Evolutionary conservation across 345 rosid species (phyloP).

Genomic region (Aquilaria malaccensis): DNA sequence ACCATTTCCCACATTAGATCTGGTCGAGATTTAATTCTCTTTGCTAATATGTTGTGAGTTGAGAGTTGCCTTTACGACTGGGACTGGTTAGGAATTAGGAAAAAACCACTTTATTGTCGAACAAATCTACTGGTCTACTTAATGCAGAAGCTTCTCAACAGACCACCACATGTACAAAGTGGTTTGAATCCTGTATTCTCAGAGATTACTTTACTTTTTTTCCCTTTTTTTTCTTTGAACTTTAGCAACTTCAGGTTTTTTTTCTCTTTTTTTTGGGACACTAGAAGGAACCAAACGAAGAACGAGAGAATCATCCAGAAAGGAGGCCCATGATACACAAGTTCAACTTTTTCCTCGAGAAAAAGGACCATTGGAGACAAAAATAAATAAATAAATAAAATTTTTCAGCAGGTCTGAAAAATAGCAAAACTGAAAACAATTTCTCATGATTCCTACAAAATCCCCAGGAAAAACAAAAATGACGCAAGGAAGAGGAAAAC

Average conservation of each 20-base stretch:
- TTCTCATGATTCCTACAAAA: too few relatives aligned
- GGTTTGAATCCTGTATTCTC: constrained; percentile 5
- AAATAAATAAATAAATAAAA: neutral
- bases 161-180: constrained; percentile 3
- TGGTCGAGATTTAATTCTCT: too few relatives aligned
- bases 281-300: neutral
- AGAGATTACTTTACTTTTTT: neutral
- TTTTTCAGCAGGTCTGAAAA: too few relatives aligned
- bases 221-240: neutral
- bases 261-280: neutral
- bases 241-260: constrained; percentile 2
- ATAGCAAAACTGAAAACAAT: too few relatives aligned
- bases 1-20: too few relatives aligned
- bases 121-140: constrained; percentile 1
- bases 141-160: constrained; percentile 6
- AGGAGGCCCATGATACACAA: neutral
- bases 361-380: constrained; percentile 1
- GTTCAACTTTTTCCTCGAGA: neutral
- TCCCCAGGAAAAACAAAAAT: neutral
- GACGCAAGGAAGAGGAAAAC: neutral
- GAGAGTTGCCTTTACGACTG: too few relatives aligned
- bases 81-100: too few relatives aligned
- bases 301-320: neutral
- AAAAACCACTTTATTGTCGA: too few relatives aligned
- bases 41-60: too few relatives aligned